Evolutionary conservation across 1,284 basidiomycete species (phyloP).

Genomic region (Naganishia sp.): DNA sequence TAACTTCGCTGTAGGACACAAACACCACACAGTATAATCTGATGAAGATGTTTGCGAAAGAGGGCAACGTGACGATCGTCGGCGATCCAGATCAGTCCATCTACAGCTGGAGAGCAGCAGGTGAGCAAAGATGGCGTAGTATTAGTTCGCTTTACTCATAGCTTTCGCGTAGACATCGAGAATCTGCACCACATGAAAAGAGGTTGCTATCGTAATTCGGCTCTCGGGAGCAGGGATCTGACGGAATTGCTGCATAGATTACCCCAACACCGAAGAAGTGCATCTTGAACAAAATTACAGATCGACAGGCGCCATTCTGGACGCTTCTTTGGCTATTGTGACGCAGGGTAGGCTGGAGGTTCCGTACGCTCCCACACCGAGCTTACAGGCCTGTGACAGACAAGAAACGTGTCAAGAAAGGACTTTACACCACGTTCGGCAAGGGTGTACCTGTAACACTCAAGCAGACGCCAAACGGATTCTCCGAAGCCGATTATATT

Average conservation of each 20-base stretch:
- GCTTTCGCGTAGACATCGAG: constrained; percentile 59
- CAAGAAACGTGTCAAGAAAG: constrained; percentile 71
- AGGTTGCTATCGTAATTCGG: constrained; percentile 54
- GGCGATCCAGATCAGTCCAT: constrained; percentile 94
- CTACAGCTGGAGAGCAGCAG: constrained; percentile 84
- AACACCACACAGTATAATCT: constrained; percentile 83
- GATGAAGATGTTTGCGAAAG: constrained; percentile 69
- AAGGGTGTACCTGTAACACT: constrained; percentile 61
- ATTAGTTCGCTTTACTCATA: not conserved
- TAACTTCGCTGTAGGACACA: constrained; percentile 67
- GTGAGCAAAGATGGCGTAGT: constrained; percentile 33
- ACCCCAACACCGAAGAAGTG: constrained; percentile 66
- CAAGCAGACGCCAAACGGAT: constrained; percentile 45
- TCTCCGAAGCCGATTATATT: constrained; percentile 68
- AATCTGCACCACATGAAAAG: constrained; percentile 76
- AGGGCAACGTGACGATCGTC: constrained; percentile 72
- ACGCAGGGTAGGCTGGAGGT: constrained; percentile 64
- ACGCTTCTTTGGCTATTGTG: constrained; percentile 74
- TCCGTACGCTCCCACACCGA: not conserved
- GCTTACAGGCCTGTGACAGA: constrained; percentile 55
- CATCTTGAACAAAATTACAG: constrained; percentile 86
- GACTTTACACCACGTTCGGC: constrained; percentile 71
- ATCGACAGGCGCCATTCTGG: constrained; percentile 75
- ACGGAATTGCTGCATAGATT: constrained; percentile 58
- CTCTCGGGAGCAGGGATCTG: not conserved